Conservation (phyloP, 306 rosid genomes). For the Cotoneaster glaucophyllus region DNA sequence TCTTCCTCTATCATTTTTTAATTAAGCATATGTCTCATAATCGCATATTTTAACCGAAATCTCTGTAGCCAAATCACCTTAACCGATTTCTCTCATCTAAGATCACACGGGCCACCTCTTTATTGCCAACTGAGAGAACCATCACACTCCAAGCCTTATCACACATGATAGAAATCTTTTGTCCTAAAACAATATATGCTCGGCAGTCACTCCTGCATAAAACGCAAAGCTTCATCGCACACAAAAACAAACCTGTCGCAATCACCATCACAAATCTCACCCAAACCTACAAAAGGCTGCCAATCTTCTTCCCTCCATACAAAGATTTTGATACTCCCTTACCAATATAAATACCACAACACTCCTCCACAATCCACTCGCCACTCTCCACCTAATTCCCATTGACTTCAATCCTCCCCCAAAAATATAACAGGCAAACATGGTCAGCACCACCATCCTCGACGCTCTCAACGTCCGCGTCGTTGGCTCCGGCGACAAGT, state of each 20-base stretch:
- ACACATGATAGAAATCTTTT: neutral
- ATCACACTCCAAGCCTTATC: neutral
- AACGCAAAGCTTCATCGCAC: neutral
- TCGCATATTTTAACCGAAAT: too few species aligned
- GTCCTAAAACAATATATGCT: neutral
- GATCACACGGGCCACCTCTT: neutral
- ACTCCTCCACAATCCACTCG: neutral
- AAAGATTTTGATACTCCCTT: neutral
- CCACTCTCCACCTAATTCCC: slow-evolving; percentile 18
- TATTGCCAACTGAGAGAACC: neutral
- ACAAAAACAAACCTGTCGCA: neutral
- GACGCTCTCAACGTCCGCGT: slow-evolving; percentile 79
- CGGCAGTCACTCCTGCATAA: neutral
- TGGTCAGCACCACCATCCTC: slow-evolving; percentile 40
- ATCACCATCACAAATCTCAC: neutral
- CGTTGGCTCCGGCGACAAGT: slow-evolving; percentile 62
- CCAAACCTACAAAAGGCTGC: neutral
- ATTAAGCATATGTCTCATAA: too few species aligned
- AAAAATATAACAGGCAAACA: neutral
- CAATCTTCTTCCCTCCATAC: neutral
- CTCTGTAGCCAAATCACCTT: too few species aligned
- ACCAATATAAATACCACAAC: slow-evolving; percentile 30
- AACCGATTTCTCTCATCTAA: too few species aligned
- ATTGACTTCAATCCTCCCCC: neutral
- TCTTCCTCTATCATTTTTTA: too few species aligned